phyloP scores from a whole-genome alignment of 805 yeast genomes.

The Saccharomycopsis sp. region DNA sequence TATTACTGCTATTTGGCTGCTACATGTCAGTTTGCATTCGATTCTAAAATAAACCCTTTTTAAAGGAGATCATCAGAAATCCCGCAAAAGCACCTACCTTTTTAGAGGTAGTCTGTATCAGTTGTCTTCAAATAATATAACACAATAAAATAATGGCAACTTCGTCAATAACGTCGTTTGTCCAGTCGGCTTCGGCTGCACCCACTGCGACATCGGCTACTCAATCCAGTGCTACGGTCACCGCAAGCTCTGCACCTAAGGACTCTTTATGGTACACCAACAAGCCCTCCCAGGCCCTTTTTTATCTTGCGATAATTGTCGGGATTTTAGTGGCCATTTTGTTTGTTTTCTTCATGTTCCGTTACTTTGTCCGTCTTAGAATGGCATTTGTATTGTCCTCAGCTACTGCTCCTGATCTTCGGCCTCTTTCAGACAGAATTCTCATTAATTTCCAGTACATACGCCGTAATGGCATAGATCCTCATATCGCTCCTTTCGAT shows the following conservation, averaged over 20 bases:
- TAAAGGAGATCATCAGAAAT: no score
- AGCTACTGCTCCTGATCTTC: conserved; percentile 7
- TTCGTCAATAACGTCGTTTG: background rate
- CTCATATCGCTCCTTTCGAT: conserved; percentile 25
- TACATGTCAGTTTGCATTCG: no score
- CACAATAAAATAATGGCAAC: no score
- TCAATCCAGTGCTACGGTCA: no score
- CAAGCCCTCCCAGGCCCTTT: conserved; percentile 56
- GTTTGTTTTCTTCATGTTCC: conserved; percentile 52
- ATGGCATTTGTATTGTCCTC: conserved; percentile 38
- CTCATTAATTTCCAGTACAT: background rate
- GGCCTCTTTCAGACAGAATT: conserved; percentile 8
- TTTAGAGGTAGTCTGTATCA: no score
- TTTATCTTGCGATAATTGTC: conserved; percentile 56
- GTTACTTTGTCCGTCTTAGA: conserved; percentile 52
- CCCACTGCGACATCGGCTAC: background rate
- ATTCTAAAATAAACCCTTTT: no score
- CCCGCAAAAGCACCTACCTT: no score
- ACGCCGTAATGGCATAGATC: no score
- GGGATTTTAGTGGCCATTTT: conserved; percentile 52
- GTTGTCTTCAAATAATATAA: no score
- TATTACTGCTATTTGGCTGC: no score
- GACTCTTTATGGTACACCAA: conserved; percentile 23
- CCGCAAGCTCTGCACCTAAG: background rate
- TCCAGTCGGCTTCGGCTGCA: background rate